Evolutionary conservation across 352 stramenopile species (phyloP), one percentile per base, ranked within the genome.

Genomic region (Pythium dissotocum): DNA sequence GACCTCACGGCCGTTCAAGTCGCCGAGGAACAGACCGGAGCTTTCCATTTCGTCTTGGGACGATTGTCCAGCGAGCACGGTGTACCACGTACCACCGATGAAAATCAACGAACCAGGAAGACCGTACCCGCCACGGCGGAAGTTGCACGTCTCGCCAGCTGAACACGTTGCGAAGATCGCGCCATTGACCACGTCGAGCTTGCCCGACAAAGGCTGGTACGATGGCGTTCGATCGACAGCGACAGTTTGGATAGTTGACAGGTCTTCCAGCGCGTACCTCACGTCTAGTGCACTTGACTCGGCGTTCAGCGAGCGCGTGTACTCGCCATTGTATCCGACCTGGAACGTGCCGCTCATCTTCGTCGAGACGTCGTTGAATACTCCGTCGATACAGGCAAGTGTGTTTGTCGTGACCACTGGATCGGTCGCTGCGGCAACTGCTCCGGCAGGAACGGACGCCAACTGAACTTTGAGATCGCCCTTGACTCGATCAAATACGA

Each of bases 331-430:
- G 66, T 91, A 93, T 0, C 84, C 83, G 8, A 95, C 68, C 63
- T 91, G 84, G 67, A 93, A 93, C 18, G 85, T 95, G 1, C 87
- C 85, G 33, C 86, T 94, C 83, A 94, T 93, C 49, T 70, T 79
- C 7, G 82, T 73, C 0, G 49, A 66, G 0, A 77, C 60, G 33
- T 84, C 77, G 26, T 75, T 79, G 67, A 88, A 93, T 2, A 93
- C 70, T 0, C 86, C 84, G 33, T 89, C 68, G 53, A 90, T 85
- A 0, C 70, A 89, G 7, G 80, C 69, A 0, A 26, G 69, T 0
- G 62, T 55, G 48, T 80, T 83, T 2, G 67, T 58, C 30, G 66
- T 71, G 30, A 78, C 53, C 24, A 52, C 68, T 16, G 61, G 68
- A 6, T 46, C 63, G 0, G 60, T 66, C 0, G 56, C 49, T 7